Percentiles rank a stretch among this genome's conserved stretches.
phyloP scores from a whole-genome alignment of 306 rosid genomes.

The Vigna hirtella region DNA sequence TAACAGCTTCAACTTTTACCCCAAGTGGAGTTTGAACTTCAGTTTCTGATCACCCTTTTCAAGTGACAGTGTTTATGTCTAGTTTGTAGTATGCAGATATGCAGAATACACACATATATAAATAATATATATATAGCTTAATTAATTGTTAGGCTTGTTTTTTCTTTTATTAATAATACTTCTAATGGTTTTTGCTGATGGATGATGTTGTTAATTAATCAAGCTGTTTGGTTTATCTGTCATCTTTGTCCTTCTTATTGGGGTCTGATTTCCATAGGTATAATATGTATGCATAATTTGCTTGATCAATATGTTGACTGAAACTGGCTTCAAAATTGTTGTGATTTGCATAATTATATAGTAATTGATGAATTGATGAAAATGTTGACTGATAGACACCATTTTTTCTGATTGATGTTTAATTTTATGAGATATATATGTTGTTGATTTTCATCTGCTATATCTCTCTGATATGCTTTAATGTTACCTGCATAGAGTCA shows the following conservation, averaged over 20 bases:
- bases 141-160: slow-evolving; percentile 5
- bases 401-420: slow-evolving; percentile 13
- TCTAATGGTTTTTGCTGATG: neutral
- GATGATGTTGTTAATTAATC: no score
- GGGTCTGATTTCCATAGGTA: neutral
- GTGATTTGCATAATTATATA: neutral
- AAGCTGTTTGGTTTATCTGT: neutral
- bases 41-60: neutral
- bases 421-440: neutral
- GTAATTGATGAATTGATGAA: neutral
- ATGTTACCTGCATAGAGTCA: neutral
- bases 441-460: neutral
- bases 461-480: neutral
- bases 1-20: neutral
- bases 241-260: neutral
- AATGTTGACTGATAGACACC: neutral
- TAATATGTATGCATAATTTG: neutral
- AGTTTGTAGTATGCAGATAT: slow-evolving; percentile 1
- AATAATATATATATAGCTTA: neutral
- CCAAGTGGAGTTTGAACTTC: slow-evolving; percentile 27
- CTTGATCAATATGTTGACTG: neutral
- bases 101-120: neutral
- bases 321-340: neutral
- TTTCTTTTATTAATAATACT: neutral
- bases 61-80: slow-evolving; percentile 6